A percentile compares a stretch with the other conserved stretches of the same genome.
Evolutionary conservation across 805 yeast genomes (phyloP).

Genomic region (Saturnispora quitensis): DNA sequence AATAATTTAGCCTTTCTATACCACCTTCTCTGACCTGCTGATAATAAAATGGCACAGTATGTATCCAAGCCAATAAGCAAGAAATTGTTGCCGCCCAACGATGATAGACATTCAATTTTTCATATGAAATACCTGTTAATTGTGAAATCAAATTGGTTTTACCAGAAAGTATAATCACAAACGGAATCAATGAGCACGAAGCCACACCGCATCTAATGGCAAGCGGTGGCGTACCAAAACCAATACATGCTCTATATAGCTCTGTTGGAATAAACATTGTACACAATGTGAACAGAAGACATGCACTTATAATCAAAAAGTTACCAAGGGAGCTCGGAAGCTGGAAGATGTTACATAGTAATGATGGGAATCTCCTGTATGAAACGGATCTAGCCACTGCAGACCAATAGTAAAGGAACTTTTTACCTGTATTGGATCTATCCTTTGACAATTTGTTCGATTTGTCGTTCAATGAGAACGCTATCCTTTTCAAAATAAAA

Average conservation of each 20-base stretch:
- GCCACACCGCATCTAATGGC: slow-evolving; percentile 45
- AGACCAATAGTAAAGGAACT: slow-evolving; percentile 15
- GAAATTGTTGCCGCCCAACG: slow-evolving; percentile 38
- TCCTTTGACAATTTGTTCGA: slow-evolving; percentile 2
- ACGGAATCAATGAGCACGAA: slow-evolving; percentile 43
- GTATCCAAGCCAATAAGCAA: slow-evolving; percentile 37
- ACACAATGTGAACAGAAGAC: slow-evolving; percentile 27
- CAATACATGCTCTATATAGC: slow-evolving; percentile 42
- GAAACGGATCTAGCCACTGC: slow-evolving; percentile 27
- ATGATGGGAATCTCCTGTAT: slow-evolving; percentile 27
- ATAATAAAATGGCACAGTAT: slow-evolving; percentile 40
- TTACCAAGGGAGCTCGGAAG: slow-evolving; percentile 31
- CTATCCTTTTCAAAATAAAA: slow-evolving; percentile 26
- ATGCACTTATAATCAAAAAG: slow-evolving; percentile 25
- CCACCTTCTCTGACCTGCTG: slow-evolving; percentile 45
- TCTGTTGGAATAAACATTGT: slow-evolving; percentile 36
- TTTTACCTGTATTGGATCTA: slow-evolving; percentile 1
- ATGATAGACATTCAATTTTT: slow-evolving; percentile 43
- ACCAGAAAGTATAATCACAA: slow-evolving; percentile 41
- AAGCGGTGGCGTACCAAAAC: slow-evolving; percentile 52
- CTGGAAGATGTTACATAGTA: slow-evolving; percentile 29
- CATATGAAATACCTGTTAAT: slow-evolving; percentile 47
- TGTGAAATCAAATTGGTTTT: slow-evolving; percentile 41
- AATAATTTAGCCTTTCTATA: slow-evolving; percentile 15
- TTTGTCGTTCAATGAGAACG: slow-evolving; percentile 16